A percentile compares a stretch with the other conserved stretches of the same genome.
Evolutionary conservation across 75 land plant genomes (phyloP).

Genomic region (Pinus tabuliformis): DNA sequence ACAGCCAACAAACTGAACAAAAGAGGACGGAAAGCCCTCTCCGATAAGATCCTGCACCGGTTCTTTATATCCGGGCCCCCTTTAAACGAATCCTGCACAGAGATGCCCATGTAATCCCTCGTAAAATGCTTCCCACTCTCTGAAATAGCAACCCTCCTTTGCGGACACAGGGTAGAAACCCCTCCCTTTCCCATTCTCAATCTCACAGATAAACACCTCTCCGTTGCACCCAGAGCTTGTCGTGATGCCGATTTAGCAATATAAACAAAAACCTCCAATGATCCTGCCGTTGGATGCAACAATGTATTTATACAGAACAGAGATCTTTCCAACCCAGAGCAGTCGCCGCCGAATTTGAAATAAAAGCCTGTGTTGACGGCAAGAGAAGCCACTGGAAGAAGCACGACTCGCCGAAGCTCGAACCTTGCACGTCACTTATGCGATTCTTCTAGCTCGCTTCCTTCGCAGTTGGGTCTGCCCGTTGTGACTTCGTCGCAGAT

Average conservation of each 20-base stretch:
- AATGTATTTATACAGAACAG: background rate
- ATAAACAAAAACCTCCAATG: background rate
- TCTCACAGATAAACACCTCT: background rate
- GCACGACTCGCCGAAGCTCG: background rate
- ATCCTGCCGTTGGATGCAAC: background rate
- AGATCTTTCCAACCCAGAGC: background rate
- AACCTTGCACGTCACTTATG: background rate
- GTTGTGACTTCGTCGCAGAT: too few species aligned
- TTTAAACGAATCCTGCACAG: conserved; percentile 5
- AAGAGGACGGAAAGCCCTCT: conserved; percentile 3
- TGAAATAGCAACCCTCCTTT: background rate
- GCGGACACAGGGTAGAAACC: conserved; percentile 5
- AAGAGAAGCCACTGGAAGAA: background rate
- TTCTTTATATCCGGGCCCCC: conserved; percentile 1
- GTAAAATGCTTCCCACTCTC: background rate
- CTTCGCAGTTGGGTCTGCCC: background rate
- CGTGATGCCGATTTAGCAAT: background rate
- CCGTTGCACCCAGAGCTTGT: background rate
- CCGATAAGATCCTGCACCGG: conserved; percentile 7
- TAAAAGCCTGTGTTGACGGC: background rate
- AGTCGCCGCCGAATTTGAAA: background rate
- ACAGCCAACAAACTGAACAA: background rate
- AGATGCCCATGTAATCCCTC: conserved; percentile 3
- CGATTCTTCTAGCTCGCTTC: background rate
- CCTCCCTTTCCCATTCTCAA: background rate